phyloP scores from a whole-genome alignment of 805 yeast species.

The Barnettozyma sp. region DNA sequence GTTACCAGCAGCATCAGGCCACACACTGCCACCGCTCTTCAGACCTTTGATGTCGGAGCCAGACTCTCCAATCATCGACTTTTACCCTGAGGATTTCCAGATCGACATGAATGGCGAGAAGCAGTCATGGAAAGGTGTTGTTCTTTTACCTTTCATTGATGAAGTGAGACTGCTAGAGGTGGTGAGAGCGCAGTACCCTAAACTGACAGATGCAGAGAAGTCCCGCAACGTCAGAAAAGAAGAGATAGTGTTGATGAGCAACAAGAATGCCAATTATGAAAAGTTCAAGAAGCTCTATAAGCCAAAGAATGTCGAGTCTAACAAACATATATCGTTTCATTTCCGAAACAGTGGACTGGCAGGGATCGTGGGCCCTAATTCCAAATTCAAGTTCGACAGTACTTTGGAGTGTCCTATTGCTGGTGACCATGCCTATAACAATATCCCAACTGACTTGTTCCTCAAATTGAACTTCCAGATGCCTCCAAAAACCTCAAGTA shows the following conservation, averaged over 20 bases:
- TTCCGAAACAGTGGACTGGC: conserved; percentile 50
- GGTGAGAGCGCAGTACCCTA: conserved; percentile 57
- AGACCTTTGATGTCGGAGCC: conserved; percentile 74
- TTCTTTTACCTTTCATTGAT: conserved; percentile 84
- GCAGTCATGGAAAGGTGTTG: conserved; percentile 93
- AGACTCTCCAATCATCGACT: conserved; percentile 72
- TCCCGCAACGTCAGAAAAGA: conserved; percentile 63
- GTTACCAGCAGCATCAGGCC: conserved; percentile 88
- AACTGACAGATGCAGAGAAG: conserved; percentile 59
- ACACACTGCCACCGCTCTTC: conserved; percentile 75
- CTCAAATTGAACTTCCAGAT: conserved; percentile 47
- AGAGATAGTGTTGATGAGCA: conserved; percentile 65
- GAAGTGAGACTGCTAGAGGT: conserved; percentile 63
- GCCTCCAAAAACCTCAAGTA: conserved; percentile 53
- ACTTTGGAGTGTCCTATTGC: conserved; percentile 30
- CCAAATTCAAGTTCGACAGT: conserved; percentile 27
- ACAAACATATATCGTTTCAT: conserved; percentile 33
- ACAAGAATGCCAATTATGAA: conserved; percentile 43
- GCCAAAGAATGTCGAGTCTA: conserved; percentile 17
- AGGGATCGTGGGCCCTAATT: conserved; percentile 41
- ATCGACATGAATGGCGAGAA: conserved; percentile 95
- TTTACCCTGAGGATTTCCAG: conserved; percentile 81
- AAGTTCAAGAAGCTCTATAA: conserved; percentile 29
- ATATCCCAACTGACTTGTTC: conserved; percentile 35
- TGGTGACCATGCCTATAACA: conserved; percentile 29